These are phyloP conservation scores for Penicillium sp. DNA, from an alignment of 2,329 filamentous ascomycete species.

Conservation along the genomic window DNA sequence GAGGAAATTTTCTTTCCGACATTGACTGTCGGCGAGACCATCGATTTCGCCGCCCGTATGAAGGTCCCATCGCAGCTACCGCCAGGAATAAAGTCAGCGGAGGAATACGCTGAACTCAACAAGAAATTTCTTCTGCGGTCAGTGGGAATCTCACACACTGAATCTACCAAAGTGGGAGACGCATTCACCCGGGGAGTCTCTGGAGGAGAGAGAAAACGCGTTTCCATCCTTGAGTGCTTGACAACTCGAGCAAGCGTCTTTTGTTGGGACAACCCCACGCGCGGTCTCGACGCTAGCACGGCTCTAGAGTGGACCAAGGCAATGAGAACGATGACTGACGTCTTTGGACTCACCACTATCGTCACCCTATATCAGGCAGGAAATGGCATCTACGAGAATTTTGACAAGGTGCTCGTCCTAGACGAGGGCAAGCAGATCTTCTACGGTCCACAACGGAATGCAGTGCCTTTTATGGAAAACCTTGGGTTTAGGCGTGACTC, in stretches of 20 bases:
- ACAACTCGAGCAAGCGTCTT: background rate
- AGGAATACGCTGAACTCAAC: background rate
- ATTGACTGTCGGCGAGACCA: constrained; percentile 49
- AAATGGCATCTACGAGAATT: background rate
- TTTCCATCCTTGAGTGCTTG: background rate
- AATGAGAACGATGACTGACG: background rate
- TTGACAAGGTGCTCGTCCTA: background rate
- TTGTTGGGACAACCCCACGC: background rate
- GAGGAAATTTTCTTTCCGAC: constrained; percentile 51
- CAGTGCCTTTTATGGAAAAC: background rate
- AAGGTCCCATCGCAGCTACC: background rate
- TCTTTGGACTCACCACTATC: background rate
- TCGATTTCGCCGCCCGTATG: constrained; percentile 55
- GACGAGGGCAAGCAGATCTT: background rate
- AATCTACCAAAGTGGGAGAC: background rate
- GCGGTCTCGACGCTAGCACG: background rate
- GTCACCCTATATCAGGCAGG: background rate
- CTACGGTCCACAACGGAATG: background rate
- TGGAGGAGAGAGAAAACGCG: constrained; percentile 1
- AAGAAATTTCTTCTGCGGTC: constrained; percentile 1
- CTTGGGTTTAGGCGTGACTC: background rate
- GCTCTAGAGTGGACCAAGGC: background rate
- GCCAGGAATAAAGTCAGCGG: background rate
- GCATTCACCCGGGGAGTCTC: background rate
- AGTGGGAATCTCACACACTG: background rate